Conservation (phyloP, 371 early-diverging fungal genomes). For the Mucor circinelloides region DNA sequence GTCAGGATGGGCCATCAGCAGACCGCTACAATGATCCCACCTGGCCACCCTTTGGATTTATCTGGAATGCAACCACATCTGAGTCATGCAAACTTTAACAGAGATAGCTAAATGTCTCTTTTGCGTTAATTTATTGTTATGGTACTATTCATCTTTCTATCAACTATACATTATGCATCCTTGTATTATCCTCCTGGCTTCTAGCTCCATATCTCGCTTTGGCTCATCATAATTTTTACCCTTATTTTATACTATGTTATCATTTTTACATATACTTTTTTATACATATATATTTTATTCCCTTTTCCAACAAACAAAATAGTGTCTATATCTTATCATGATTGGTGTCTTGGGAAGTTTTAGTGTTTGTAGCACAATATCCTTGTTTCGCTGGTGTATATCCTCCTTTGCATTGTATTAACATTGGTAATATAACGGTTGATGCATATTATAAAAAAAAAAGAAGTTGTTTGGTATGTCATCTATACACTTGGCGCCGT, state of each 20-base stretch:
- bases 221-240: background rate
- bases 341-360: background rate
- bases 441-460: too few relatives aligned
- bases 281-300: background rate
- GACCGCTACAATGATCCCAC: slow-evolving; percentile 18
- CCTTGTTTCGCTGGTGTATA: background rate
- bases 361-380: background rate
- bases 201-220: background rate
- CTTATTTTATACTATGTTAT: background rate
- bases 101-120: background rate
- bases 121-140: background rate
- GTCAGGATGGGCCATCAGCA: slow-evolving; percentile 15
- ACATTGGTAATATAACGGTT: background rate
- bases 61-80: slow-evolving; percentile 32
- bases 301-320: background rate
- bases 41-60: slow-evolving; percentile 33
- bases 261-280: background rate
- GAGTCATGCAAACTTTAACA: slow-evolving; percentile 24
- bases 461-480: background rate
- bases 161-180: background rate
- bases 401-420: background rate
- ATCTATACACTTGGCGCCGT: background rate
- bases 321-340: background rate
- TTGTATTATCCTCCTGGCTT: background rate
- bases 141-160: background rate